Conservation (phyloP, 1,284 basidiomycete species). For the Takashimella tepidaria region DNA sequence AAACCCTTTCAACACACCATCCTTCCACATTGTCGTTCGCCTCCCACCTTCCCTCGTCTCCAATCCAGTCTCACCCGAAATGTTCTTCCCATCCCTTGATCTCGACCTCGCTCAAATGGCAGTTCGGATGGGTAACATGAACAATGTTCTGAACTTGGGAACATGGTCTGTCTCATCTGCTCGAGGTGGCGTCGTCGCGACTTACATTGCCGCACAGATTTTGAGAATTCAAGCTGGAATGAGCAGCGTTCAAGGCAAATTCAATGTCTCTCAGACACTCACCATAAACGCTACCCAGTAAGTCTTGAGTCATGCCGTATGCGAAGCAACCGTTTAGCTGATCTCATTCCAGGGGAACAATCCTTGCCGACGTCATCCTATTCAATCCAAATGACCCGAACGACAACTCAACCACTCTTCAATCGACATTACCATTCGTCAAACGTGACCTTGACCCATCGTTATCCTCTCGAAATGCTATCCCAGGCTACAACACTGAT, state of each 20-base stretch:
- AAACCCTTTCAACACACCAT: conserved; percentile 30
- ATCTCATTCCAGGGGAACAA: conserved; percentile 22
- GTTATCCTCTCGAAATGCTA: neutral
- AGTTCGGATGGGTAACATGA: conserved; percentile 36
- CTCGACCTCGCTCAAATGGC: conserved; percentile 38
- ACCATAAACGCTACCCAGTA: conserved; percentile 40
- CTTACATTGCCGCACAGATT: conserved; percentile 28
- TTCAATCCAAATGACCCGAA: conserved; percentile 21
- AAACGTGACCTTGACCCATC: neutral
- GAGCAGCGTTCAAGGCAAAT: conserved; percentile 38
- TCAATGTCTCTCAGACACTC: conserved; percentile 40
- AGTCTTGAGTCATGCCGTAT: conserved; percentile 17
- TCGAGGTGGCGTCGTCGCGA: conserved; percentile 34
- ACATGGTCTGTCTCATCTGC: conserved; percentile 20
- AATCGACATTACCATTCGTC: conserved; percentile 6
- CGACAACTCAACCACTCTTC: conserved; percentile 16
- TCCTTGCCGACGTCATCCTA: conserved; percentile 39
- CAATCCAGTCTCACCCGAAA: conserved; percentile 2
- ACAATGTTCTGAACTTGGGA: conserved; percentile 30
- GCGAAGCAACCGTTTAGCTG: too few species aligned
- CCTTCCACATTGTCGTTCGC: conserved; percentile 36
- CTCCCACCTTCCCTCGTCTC: conserved; percentile 30
- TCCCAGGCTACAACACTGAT: conserved; percentile 8
- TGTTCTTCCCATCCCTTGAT: conserved; percentile 22
- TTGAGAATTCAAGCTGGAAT: conserved; percentile 28